Evolutionary conservation across 2,329 filamentous ascomycete genomes (phyloP), one percentile per base, ranked within the genome.

Genomic region (Macroventuria anomochaeta): DNA sequence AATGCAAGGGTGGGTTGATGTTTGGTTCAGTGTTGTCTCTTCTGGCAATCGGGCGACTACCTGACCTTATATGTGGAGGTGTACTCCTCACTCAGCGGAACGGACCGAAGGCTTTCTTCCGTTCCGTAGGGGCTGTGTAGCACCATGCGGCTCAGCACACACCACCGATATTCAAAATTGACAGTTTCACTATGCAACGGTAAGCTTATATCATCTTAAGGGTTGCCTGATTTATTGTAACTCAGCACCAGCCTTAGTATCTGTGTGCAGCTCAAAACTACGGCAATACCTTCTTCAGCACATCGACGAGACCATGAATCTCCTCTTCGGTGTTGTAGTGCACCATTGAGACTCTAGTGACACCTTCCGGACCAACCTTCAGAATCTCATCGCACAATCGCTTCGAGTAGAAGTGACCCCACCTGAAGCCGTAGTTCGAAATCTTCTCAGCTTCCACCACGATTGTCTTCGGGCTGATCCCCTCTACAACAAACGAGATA

Each of bases 281-380:
- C 2, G 69, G 65, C n/a, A 84, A 58, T 0, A 82, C 75, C 57
- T 79, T 77, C 54, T 85, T 81, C 49, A 88, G 63, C 1, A 81
- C 76, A 29, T 76, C 75, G 17, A 86, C 78, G 49, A 86, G 77
- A 7, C 69, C 76, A 38, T 77, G 73, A 3, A 87, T 77, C 67
- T 88, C 85, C 3, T 85, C 81, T 61, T 84, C 84, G 2, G 86
- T 89, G 63, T 91, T 91, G 67, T 91, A 91, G 72, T 90, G 88
- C 48, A 88, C 81, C 78, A 90, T 79, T 63, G 86, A 89, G n/a
- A 90, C 85, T 58, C 88, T 80, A 4, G 88, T 80, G 7, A 90
- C 83, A 0, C 87, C 88, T 60, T 89, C 81, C 7, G 81, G 77
- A 0, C 77, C 80, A 42, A 89, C 72, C 0, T 79, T 79, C 31